These are phyloP conservation scores for Schizosaccharomyces cryophilus DNA, from an alignment of 805 yeast species.

Conservation along the genomic window DNA sequence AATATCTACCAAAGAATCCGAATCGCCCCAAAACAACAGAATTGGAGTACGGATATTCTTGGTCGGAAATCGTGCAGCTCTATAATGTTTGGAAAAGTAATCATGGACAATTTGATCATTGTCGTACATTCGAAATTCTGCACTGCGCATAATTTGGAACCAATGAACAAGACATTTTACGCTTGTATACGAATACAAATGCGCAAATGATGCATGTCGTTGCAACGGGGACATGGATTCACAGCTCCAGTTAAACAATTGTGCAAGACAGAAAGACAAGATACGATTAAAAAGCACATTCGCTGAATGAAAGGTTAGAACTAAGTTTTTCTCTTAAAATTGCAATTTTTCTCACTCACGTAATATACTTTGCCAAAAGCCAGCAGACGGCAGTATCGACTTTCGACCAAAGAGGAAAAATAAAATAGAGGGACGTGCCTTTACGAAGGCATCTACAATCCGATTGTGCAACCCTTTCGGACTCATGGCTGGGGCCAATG, in stretches of 20 bases:
- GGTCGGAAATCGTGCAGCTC: slow-evolving; percentile 39
- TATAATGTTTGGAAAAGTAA: slow-evolving; percentile 18
- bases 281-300: not conserved
- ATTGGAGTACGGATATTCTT: slow-evolving; percentile 47
- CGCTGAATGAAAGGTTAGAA: not conserved
- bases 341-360: slow-evolving; percentile 19
- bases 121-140: slow-evolving; percentile 71
- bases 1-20: slow-evolving; percentile 72
- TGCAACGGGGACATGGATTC: slow-evolving; percentile 45
- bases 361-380: slow-evolving; percentile 44
- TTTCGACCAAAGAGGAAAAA: slow-evolving; percentile 48
- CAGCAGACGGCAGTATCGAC: slow-evolving; percentile 55
- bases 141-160: slow-evolving; percentile 68
- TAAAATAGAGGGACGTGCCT: slow-evolving; percentile 51
- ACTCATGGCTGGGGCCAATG: slow-evolving; percentile 82
- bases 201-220: slow-evolving; percentile 63
- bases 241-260: slow-evolving; percentile 62
- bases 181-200: slow-evolving; percentile 71
- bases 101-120: slow-evolving; percentile 20
- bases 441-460: slow-evolving; percentile 47
- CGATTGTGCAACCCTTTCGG: slow-evolving; percentile 66
- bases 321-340: too few relatives aligned
- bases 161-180: slow-evolving; percentile 89
- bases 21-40: slow-evolving; percentile 50
- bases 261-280: slow-evolving; percentile 21